phyloP scores from a whole-genome alignment of 2,329 filamentous ascomycete genomes.

The Drechslerella coelobrocha region DNA sequence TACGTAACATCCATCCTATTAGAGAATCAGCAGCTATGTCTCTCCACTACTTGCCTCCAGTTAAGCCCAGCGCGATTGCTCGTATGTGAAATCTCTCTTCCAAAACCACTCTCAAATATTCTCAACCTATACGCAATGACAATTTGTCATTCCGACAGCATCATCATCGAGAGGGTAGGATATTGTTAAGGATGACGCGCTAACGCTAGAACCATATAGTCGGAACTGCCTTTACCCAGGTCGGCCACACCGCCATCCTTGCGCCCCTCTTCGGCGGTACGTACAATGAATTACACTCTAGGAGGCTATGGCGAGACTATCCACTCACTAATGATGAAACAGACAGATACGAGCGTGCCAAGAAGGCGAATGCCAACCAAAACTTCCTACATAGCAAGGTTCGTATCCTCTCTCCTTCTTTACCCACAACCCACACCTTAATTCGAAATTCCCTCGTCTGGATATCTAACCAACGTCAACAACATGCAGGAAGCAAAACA shows the following conservation, averaged over 20 bases:
- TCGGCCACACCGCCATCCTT: slow-evolving; percentile 84
- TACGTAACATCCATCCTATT: slow-evolving; percentile 30
- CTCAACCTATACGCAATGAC: too few species aligned
- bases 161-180: too few species aligned
- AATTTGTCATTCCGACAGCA: neutral
- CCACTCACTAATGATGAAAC: slow-evolving; percentile 4
- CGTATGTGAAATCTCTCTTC: slow-evolving; percentile 54
- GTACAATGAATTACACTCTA: slow-evolving; percentile 69
- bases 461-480: neutral
- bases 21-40: slow-evolving; percentile 57
- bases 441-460: slow-evolving; percentile 60
- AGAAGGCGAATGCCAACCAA: slow-evolving; percentile 90
- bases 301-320: neutral
- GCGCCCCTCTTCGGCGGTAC: slow-evolving; percentile 90
- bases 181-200: slow-evolving; percentile 12
- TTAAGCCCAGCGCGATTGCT: slow-evolving; percentile 98
- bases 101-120: neutral
- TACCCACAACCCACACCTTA: neutral
- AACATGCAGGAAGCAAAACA: slow-evolving; percentile 74
- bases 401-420: neutral
- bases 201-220: slow-evolving; percentile 58
- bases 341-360: slow-evolving; percentile 63
- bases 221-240: slow-evolving; percentile 94
- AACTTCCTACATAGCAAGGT: slow-evolving; percentile 75
- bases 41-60: slow-evolving; percentile 69